Conservation (phyloP, 495 filamentous ascomycete genomes). For the Trichoderma asperelloides region DNA sequence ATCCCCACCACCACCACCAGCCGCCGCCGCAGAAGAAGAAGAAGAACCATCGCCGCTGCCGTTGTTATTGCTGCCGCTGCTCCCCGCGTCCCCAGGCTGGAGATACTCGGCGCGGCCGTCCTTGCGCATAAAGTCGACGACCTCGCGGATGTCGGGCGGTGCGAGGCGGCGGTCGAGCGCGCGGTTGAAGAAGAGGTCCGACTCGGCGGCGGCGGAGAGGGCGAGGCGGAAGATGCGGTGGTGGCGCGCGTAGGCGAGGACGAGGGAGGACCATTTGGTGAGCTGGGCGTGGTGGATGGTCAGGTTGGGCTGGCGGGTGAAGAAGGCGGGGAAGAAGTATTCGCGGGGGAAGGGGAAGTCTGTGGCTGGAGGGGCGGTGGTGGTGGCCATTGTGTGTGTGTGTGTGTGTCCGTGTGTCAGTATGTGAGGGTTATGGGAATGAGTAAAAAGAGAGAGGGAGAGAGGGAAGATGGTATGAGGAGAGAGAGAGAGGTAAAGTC, state of each 20-base stretch:
- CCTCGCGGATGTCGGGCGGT: conserved; percentile 51
- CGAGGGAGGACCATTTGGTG: conserved; percentile 72
- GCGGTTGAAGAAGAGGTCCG: conserved; percentile 45
- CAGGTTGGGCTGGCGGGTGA: conserved; percentile 69
- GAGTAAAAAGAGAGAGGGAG: no score
- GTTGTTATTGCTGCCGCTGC: conserved; percentile 35
- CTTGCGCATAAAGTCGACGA: conserved; percentile 65
- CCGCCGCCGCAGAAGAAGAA: not conserved
- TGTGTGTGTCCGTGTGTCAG: no score
- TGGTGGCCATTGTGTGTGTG: not conserved
- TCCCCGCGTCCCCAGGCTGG: conserved; percentile 39
- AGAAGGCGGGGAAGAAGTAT: conserved; percentile 66
- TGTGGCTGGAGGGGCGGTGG: conserved; percentile 4
- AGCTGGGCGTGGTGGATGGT: conserved; percentile 69
- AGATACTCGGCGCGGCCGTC: conserved; percentile 66
- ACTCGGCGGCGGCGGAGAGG: conserved; percentile 32
- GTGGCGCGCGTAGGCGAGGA: conserved; percentile 74
- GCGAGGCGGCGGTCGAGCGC: conserved; percentile 46
- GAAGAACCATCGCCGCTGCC: conserved; percentile 42
- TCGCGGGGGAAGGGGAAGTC: conserved; percentile 40
- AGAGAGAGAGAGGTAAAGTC: no score
- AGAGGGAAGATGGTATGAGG: not conserved
- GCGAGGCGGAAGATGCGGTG: conserved; percentile 64
- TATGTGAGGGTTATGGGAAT: not conserved
- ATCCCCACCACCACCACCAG: conserved; percentile 16